Base-by-base conservation (phyloP, 176 grass and related monocot genomes). In the Sorghum bicolor region DNA sequence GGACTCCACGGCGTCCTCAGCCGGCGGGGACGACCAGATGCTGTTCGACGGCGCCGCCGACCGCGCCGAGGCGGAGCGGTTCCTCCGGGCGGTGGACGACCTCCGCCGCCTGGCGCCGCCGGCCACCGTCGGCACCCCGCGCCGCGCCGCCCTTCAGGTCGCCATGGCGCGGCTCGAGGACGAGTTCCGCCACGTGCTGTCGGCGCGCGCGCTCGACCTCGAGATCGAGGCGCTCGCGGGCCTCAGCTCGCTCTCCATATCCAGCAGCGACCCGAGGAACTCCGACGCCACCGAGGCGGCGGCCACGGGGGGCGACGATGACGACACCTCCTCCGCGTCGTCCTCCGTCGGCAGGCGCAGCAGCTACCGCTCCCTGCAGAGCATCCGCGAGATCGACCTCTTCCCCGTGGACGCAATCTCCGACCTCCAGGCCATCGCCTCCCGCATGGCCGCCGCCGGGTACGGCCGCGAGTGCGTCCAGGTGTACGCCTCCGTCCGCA, bases 401-500 rank as follows among this genome's bases (percentile, higher is more conserved):
- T 82, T 92, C 50, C 96, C 96, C 10, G 62, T 72, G 4, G 91
- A 98, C 53, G 96, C 96, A 20, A 44, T 98, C 80, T 13, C 77
- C 11, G 96, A 98, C 84, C 86, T 98, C 34, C 58, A 82, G 81
- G 85, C 82, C 73, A 92, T 98, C 75, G 89, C 89, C 17, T 87
- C 82, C 61, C 83, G 91, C 85, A 92, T 99, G 96, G 70, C 89
- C 16, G 84, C 47, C 28, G 85, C 87, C 10, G 89, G 96, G 3
- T 94, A 99, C 83, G 93, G 43, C 74, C 96, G 93, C 28, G 96
- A 99, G 93, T 99, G 93, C 87, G 79, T 94, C 66, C 93, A 99
- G 91, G 93, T 94, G 17, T 99, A 99, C 62, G 86, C 87, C 77
- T 93, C 91, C 47, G 85, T 90, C 65, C 93, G 96, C 75, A 99